phyloP scores from a whole-genome alignment of 2,329 filamentous ascomycete species.

The Colletotrichum shisoi region DNA sequence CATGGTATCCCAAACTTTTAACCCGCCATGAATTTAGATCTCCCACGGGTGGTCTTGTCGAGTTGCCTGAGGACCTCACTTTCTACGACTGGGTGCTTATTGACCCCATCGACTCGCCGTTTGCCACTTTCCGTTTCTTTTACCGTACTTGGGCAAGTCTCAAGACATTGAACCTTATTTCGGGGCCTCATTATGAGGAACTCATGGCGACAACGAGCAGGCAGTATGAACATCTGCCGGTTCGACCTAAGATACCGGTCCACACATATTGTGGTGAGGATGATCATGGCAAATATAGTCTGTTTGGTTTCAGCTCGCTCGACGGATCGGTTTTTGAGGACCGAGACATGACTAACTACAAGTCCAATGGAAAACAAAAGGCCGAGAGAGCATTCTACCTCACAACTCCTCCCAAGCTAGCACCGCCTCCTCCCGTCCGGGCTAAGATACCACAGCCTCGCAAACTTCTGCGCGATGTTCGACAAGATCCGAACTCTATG shows the following conservation, averaged over 20 bases:
- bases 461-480: constrained; percentile 45
- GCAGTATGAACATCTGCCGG: not conserved
- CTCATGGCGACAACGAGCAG: constrained; percentile 13
- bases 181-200: constrained; percentile 41
- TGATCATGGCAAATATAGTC: not conserved
- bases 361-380: constrained; percentile 34
- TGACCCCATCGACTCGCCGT: constrained; percentile 62
- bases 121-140: constrained; percentile 63
- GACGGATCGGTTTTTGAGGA: constrained; percentile 21
- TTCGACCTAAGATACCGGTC: not conserved
- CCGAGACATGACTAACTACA: not conserved
- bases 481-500: constrained; percentile 41
- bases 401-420: constrained; percentile 46
- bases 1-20: not conserved
- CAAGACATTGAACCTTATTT: constrained; percentile 57
- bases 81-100: constrained; percentile 63
- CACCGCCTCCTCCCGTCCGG: constrained; percentile 13
- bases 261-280: too few species aligned
- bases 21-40: constrained; percentile 51
- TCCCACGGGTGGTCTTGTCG: constrained; percentile 61
- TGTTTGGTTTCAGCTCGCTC: constrained; percentile 2
- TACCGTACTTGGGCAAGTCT: constrained; percentile 64
- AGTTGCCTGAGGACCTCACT: constrained; percentile 58
- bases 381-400: constrained; percentile 13
- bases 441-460: constrained; percentile 46